These are phyloP conservation scores for Suhomyces terraborum DNA, from an alignment of 1,139 yeast genomes.

Conservation along the genomic window DNA sequence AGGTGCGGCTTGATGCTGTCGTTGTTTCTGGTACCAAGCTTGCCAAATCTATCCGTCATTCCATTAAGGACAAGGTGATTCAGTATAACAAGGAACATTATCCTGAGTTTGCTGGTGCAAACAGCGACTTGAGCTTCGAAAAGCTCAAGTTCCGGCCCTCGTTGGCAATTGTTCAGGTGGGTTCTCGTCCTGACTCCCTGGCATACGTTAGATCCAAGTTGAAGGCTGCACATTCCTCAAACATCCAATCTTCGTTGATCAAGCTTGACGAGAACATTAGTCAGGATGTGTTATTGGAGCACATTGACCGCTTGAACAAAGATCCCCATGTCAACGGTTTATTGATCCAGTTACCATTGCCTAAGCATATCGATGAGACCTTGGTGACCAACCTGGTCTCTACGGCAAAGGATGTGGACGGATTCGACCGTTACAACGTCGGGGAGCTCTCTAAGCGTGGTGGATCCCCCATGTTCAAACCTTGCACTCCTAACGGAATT, in stretches of 20 bases:
- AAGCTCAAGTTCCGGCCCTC: conserved; percentile 56
- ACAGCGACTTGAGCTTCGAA: conserved; percentile 27
- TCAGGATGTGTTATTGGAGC: conserved; percentile 57
- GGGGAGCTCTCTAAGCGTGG: conserved; percentile 77
- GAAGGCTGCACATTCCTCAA: conserved; percentile 71
- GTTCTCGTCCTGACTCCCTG: conserved; percentile 73
- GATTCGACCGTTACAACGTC: conserved; percentile 71
- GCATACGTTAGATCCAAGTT: conserved; percentile 76
- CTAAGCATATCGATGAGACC: conserved; percentile 69
- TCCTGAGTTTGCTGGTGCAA: conserved; percentile 16
- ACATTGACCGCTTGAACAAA: conserved; percentile 57
- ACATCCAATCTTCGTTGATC: conserved; percentile 58
- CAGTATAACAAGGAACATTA: conserved; percentile 37
- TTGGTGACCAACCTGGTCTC: conserved; percentile 66
- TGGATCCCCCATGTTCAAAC: conserved; percentile 69
- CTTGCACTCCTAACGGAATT: conserved; percentile 81
- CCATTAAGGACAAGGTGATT: conserved; percentile 46
- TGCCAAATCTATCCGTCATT: conserved; percentile 40
- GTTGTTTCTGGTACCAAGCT: conserved; percentile 48
- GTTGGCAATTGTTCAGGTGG: conserved; percentile 73
- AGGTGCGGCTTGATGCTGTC: conserved; percentile 32
- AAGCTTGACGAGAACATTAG: conserved; percentile 58
- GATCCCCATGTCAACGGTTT: conserved; percentile 70
- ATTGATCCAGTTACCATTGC: conserved; percentile 73
- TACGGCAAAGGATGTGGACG: conserved; percentile 76